These are phyloP conservation scores for Lizonia empirigonia DNA, from an alignment of 2,329 filamentous ascomycete genomes.

Conservation along the genomic window DNA sequence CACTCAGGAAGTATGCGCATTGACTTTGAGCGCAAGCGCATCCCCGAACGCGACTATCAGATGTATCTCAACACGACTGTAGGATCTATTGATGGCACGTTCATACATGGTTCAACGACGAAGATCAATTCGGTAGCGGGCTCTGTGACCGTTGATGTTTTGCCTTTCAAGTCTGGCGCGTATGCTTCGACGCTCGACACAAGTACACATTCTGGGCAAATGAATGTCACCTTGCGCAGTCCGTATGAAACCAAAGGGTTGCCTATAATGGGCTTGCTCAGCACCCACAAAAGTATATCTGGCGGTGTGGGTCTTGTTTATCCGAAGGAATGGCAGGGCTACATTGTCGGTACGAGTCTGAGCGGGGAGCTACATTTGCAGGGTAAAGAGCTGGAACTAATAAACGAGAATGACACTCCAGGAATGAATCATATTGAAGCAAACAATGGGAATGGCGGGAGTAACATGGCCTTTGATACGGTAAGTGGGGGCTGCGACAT, in stretches of 20 bases:
- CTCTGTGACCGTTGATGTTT: slow-evolving; percentile 44
- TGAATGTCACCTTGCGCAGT: slow-evolving; percentile 38
- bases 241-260: slow-evolving; percentile 39
- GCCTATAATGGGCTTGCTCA: slow-evolving; percentile 37
- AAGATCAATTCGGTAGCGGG: slow-evolving; percentile 47
- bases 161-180: slow-evolving; percentile 43
- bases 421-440: slow-evolving; percentile 46
- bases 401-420: slow-evolving; percentile 34
- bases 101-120: slow-evolving; percentile 50
- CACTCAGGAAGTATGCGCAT: slow-evolving; percentile 47
- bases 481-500: slow-evolving; percentile 42
- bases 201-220: slow-evolving; percentile 44
- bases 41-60: slow-evolving; percentile 51
- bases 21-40: slow-evolving; percentile 42
- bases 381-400: slow-evolving; percentile 47
- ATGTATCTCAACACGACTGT: slow-evolving; percentile 47
- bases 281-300: slow-evolving; percentile 45
- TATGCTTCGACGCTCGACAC: slow-evolving; percentile 41
- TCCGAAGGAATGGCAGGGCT: slow-evolving; percentile 52
- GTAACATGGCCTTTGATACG: slow-evolving; percentile 43
- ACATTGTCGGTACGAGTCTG: slow-evolving; percentile 44
- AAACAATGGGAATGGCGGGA: slow-evolving; percentile 47
- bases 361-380: slow-evolving; percentile 48
- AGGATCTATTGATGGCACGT: slow-evolving; percentile 47
- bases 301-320: slow-evolving; percentile 47